Conservation (phyloP, 2,329 filamentous ascomycete genomes). For the Aureobasidium subglaciale region DNA sequence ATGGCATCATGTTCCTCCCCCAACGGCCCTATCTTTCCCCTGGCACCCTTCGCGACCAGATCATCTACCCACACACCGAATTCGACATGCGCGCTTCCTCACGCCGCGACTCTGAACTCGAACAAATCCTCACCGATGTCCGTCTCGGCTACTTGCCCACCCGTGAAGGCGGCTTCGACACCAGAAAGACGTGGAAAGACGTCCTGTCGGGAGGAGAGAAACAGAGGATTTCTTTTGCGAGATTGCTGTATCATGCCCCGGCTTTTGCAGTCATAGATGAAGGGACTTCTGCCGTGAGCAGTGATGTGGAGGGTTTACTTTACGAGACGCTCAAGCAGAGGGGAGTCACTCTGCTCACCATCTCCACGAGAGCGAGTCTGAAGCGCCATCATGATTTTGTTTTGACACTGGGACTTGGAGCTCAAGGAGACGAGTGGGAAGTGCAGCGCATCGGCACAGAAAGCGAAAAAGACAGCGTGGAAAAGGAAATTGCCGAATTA, state of each 20-base stretch:
- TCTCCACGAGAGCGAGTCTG: constrained; percentile 86
- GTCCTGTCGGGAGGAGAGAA: constrained; percentile 97
- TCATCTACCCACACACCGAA: constrained; percentile 95
- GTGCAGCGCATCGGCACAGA: constrained; percentile 91
- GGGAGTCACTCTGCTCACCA: constrained; percentile 92
- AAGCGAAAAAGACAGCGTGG: constrained; percentile 85
- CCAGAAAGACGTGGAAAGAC: constrained; percentile 96
- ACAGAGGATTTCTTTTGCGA: constrained; percentile 85
- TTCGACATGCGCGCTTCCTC: constrained; percentile 83
- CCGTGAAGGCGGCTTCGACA: constrained; percentile 93
- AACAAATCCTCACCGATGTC: constrained; percentile 72
- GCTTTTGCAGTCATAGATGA: constrained; percentile 92
- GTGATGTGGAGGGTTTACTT: constrained; percentile 85
- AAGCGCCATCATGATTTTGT: constrained; percentile 96
- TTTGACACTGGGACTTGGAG: constrained; percentile 73
- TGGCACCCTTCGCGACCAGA: constrained; percentile 89
- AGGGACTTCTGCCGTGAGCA: constrained; percentile 87
- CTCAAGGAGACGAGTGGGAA: constrained; percentile 79
- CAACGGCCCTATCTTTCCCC: constrained; percentile 88
- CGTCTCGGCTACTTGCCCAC: constrained; percentile 82
- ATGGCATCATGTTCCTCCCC: constrained; percentile 97
- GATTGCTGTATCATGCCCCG: constrained; percentile 89
- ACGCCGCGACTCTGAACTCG: constrained; percentile 70
- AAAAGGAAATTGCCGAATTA: constrained; percentile 82
- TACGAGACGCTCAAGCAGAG: constrained; percentile 91